phyloP scores from a whole-genome alignment of 441 rosid genomes.

The Gossypium laxum region DNA sequence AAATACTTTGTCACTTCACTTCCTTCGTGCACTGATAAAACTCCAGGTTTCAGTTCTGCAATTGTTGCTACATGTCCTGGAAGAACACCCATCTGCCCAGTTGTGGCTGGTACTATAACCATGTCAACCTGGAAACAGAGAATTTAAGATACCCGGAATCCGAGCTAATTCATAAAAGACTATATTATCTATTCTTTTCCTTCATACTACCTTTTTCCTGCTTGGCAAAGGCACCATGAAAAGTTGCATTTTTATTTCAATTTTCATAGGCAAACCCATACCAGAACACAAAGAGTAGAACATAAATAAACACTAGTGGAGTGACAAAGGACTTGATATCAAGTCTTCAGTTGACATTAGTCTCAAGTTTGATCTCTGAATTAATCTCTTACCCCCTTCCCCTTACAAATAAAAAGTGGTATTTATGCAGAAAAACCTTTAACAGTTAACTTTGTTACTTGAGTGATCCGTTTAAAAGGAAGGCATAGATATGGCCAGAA shows the following conservation, averaged over 20 bases:
- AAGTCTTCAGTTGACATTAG: too few relatives aligned
- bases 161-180: not conserved
- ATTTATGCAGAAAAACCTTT: not conserved
- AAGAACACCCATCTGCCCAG: slow-evolving; percentile 57
- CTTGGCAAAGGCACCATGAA: not conserved
- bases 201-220: not conserved
- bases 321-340: too few relatives aligned
- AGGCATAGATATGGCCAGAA: not conserved
- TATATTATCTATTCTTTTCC: not conserved
- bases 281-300: not conserved
- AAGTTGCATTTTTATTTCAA: not conserved
- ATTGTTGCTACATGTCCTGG: slow-evolving; percentile 56
- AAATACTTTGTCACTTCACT: slow-evolving; percentile 36
- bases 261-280: not conserved
- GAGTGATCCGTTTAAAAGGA: not conserved
- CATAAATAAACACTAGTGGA: not conserved
- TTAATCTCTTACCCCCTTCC: too few relatives aligned
- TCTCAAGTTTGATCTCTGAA: too few relatives aligned
- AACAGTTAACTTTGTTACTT: not conserved
- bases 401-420: too few relatives aligned
- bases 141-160: not conserved
- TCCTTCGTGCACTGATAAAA: slow-evolving; percentile 50
- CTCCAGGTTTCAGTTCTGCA: slow-evolving; percentile 52
- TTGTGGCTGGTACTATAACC: slow-evolving; percentile 63
- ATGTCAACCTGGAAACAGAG: slow-evolving; percentile 47